Base-by-base conservation (phyloP, 2,329 filamentous ascomycete species). In the Ceratocystis albifundus region DNA sequence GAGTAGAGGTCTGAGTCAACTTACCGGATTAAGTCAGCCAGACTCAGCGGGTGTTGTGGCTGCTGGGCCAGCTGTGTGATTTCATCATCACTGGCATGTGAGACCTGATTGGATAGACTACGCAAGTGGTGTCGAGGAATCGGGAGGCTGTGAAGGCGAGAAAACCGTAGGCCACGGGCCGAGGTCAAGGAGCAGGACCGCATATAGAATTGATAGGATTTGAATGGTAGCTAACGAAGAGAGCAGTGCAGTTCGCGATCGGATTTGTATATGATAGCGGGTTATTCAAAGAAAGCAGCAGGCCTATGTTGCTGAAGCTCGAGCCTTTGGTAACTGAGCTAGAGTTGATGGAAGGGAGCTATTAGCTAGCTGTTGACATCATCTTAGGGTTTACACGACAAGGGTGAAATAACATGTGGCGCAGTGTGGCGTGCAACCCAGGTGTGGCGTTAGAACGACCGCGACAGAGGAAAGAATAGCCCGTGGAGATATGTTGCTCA, bases 21-120 rank as follows among this genome's bases (percentile, higher is more conserved):
- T 71, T 80, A 95, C 88, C 88, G 93, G 71, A 96, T 88, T 4
- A 99, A 81, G 73, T 97, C 94, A 67, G 88, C 86, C 44, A 99
- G 83, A 30, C 90, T 94, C 72, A 97, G 79, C 10, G 88, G 84
- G 73, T 95, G 89, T 64, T 96, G 83, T 45, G 87, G 86, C 72
- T 88, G 86, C 67, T 85, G 85, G 41, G 92, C 90, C 61, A 97
- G 83, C 53, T 83, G 84, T 59, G 86, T 83, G 70, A 97, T 89
- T 73, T 94, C 88, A 69, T 88, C 85, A 73, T 93, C 88, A 48
- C 83, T 82, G 20, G 84, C 81, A 59, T 66, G 69, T 12, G 67
- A 68, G 41, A 66, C 62, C 12, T 50, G 30, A 10, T n/a, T 20
- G 15, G 61, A 30, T 17, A 20, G n/a, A 15, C 25, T 10, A 6